Evolutionary conservation across 2,329 filamentous ascomycete genomes (phyloP), one percentile per base, ranked within the genome.

Genomic region (Myotisia sp.): DNA sequence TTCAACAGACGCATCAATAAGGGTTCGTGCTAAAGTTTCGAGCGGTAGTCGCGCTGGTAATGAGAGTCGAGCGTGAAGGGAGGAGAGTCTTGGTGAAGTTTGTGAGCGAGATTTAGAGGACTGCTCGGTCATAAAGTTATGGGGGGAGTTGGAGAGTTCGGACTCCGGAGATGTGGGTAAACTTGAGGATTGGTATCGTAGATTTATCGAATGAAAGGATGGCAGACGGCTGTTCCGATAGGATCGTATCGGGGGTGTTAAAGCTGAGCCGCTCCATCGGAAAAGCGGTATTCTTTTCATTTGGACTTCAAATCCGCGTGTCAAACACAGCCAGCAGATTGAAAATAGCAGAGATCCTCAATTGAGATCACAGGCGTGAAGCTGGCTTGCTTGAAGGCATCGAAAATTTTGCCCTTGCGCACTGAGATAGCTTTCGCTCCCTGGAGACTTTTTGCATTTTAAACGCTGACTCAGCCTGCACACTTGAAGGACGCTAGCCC

Each of bases 1-100:
- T 55, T 95, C 87, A 40, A 87, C 87, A 13, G 86, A 86, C 20
- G 76, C 65, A 56, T 93, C 81, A 49, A 95, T 72, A 42, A 98
- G 74, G 35, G 84, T 75, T 41, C 87, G 75, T 41, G 83, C 86
- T 44, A 98, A 73, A 4, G 82, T 87, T 63, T 90, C 71, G 40
- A 92, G 62, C 22, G 90, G 87, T 42, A 95, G 70, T 59, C 79
- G 81, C 42, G 72, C 69, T 16, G 86, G 78, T 37, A 98, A 74
- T 26, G 75, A 74, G 41, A 98, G 72, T 57, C 90, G 81, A 48
- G 86, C 83, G 58, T 94, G 86, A 29, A 98, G 74, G 44, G 90
- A 86, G 43, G 85, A 76, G 47, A 98, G 79, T 65, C 94, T 95
- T 42, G 85, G 77, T 29, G 87, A 95, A 44, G 66, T 58, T 40